Evolutionary conservation across 2,329 filamentous ascomycete genomes (phyloP).

Genomic region (Basipetospora sp.): DNA sequence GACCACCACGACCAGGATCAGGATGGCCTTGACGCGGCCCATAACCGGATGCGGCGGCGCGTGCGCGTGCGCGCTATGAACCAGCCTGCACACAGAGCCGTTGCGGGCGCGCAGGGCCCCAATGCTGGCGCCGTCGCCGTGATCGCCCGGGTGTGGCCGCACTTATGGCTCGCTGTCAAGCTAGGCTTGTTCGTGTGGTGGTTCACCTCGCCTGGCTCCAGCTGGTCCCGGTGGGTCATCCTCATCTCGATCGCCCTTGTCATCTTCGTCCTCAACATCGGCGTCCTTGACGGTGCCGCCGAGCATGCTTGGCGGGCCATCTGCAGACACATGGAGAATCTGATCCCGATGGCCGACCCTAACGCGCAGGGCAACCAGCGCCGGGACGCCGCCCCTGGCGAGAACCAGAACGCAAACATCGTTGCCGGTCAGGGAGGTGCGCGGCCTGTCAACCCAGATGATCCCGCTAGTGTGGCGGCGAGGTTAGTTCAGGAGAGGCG

Average conservation of each 20-base stretch:
- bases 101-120: neutral
- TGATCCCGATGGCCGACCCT: slow-evolving; percentile 38
- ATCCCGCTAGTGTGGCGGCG: slow-evolving; percentile 38
- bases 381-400: slow-evolving; percentile 13
- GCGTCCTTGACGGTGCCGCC: slow-evolving; percentile 39
- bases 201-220: slow-evolving; percentile 43
- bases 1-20: neutral
- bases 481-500: slow-evolving; percentile 35
- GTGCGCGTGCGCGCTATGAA: neutral
- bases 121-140: slow-evolving; percentile 3
- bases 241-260: slow-evolving; percentile 38
- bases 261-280: slow-evolving; percentile 46
- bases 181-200: slow-evolving; percentile 49
- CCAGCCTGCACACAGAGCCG: neutral
- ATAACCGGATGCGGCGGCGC: neutral
- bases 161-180: slow-evolving; percentile 46
- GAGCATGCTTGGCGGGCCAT: slow-evolving; percentile 43
- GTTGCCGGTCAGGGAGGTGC: too few species aligned
- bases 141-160: slow-evolving; percentile 37
- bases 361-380: slow-evolving; percentile 16
- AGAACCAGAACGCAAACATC: slow-evolving; percentile 10
- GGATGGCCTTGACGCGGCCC: neutral
- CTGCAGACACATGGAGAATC: slow-evolving; percentile 41
- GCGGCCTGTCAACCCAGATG: slow-evolving; percentile 13
- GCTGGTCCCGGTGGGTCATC: slow-evolving; percentile 44